Evolutionary conservation across 495 filamentous ascomycete species (phyloP).

Genomic region (Talaromyces thailandensis): DNA sequence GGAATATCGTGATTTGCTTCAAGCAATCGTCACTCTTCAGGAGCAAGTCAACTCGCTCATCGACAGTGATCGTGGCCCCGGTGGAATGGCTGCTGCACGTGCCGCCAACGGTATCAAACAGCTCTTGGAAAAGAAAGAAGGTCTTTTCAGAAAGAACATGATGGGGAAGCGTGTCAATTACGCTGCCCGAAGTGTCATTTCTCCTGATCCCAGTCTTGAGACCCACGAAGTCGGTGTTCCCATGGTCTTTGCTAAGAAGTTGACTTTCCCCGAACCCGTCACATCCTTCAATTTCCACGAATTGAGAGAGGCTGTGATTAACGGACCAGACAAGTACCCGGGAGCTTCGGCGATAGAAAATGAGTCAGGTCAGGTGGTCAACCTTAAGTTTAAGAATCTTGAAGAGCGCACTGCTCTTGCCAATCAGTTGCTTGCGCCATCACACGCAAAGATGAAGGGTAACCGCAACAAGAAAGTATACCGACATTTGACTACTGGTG

Average conservation of each 20-base stretch:
- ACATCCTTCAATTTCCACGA: constrained; percentile 95
- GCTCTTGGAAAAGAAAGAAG: constrained; percentile 97
- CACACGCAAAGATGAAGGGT: constrained; percentile 62
- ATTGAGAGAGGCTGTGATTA: constrained; percentile 92
- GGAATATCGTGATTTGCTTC: constrained; percentile 53
- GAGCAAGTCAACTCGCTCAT: constrained; percentile 85
- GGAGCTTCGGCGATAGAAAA: constrained; percentile 92
- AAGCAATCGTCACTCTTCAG: constrained; percentile 73
- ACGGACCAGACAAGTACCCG: constrained; percentile 88
- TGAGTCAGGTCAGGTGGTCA: constrained; percentile 86
- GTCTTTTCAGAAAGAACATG: constrained; percentile 98
- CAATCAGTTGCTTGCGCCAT: constrained; percentile 87
- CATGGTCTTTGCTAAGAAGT: constrained; percentile 88
- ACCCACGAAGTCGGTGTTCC: constrained; percentile 98
- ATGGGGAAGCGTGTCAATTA: constrained; percentile 99
- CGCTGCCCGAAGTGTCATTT: constrained; percentile 95
- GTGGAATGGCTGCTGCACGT: constrained; percentile 28
- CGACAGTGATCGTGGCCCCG: constrained; percentile 67
- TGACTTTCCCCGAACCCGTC: constrained; percentile 96
- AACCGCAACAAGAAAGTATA: constrained; percentile 93
- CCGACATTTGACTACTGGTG: constrained; percentile 89
- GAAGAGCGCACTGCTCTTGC: constrained; percentile 82
- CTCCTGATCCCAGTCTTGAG: constrained; percentile 96
- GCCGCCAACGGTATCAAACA: constrained; percentile 78
- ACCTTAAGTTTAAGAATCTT: constrained; percentile 70